These are phyloP conservation scores for Colletotrichum plurivorum DNA, from an alignment of 2,329 filamentous ascomycete genomes.

Conservation along the genomic window DNA sequence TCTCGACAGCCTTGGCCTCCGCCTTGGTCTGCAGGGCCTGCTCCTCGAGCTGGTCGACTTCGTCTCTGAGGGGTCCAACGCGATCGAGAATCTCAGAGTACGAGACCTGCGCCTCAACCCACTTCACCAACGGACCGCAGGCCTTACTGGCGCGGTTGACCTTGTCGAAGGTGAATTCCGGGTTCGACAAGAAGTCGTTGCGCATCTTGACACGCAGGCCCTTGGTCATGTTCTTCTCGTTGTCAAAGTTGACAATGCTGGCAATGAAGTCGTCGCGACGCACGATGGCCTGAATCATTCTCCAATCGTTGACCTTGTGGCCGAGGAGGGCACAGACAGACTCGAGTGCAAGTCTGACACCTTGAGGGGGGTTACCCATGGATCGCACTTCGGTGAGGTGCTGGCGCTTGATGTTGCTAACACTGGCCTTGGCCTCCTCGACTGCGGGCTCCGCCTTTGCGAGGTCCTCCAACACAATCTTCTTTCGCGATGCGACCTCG, in stretches of 20 bases:
- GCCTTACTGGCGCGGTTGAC: constrained; percentile 97
- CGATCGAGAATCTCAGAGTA: constrained; percentile 98
- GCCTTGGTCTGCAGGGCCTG: constrained; percentile 93
- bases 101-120: constrained; percentile 96
- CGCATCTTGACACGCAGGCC: constrained; percentile 88
- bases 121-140: constrained; percentile 96
- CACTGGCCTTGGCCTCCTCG: constrained; percentile 91
- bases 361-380: constrained; percentile 92
- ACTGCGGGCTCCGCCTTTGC: constrained; percentile 95
- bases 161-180: constrained; percentile 96
- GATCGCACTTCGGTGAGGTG: constrained; percentile 98
- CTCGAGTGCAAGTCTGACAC: constrained; percentile 92
- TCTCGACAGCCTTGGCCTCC: constrained; percentile 90
- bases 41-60: constrained; percentile 89
- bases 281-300: constrained; percentile 88
- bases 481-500: constrained; percentile 85
- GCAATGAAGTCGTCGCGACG: constrained; percentile 97
- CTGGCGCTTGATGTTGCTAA: constrained; percentile 98
- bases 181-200: constrained; percentile 90
- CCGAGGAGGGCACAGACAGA: constrained; percentile 97
- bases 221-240: constrained; percentile 94
- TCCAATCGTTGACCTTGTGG: constrained; percentile 92
- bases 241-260: constrained; percentile 97
- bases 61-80: constrained; percentile 91
- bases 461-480: constrained; percentile 89